Evolutionary conservation across 2,329 filamentous ascomycete genomes (phyloP).

Genomic region (Ceratocystis albifundus): DNA sequence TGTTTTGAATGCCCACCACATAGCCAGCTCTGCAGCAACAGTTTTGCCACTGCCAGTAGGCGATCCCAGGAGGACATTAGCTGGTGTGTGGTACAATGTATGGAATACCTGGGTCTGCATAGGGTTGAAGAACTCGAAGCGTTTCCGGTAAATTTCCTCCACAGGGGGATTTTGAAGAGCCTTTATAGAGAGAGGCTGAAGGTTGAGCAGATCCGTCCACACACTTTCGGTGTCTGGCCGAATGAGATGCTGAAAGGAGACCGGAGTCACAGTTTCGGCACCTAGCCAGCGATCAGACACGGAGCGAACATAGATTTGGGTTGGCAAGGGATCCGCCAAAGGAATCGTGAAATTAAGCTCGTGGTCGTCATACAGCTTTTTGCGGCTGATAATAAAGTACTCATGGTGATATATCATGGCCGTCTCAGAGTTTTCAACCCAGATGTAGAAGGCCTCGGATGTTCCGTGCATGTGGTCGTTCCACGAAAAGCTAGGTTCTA

Average conservation of each 20-base stretch:
- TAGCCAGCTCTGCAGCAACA: constrained; percentile 85
- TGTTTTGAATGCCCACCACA: constrained; percentile 99
- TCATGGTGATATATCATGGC: constrained; percentile 97
- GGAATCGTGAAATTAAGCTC: constrained; percentile 98
- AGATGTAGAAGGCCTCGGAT: constrained; percentile 95
- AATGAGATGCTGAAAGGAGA: constrained; percentile 96
- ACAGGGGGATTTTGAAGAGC: constrained; percentile 78
- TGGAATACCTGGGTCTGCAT: constrained; percentile 99
- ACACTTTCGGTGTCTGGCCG: constrained; percentile 94
- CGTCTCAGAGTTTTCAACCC: constrained; percentile 97
- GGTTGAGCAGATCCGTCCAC: constrained; percentile 83
- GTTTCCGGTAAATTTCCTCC: constrained; percentile 76
- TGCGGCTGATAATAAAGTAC: constrained; percentile 83
- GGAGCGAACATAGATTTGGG: constrained; percentile 89
- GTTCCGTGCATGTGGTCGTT: constrained; percentile 87
- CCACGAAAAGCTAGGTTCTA: constrained; percentile 87
- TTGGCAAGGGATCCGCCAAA: constrained; percentile 79
- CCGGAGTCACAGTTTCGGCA: constrained; percentile 85
- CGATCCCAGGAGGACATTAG: constrained; percentile 87
- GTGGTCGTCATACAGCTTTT: constrained; percentile 88
- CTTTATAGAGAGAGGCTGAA: constrained; percentile 78
- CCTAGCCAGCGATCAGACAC: constrained; percentile 95
- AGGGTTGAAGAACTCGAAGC: constrained; percentile 95
- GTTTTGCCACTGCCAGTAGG: constrained; percentile 97
- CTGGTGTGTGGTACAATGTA: constrained; percentile 80